Conservation (phyloP, 2,329 filamentous ascomycete species). For the Aspergillus flavus region DNA sequence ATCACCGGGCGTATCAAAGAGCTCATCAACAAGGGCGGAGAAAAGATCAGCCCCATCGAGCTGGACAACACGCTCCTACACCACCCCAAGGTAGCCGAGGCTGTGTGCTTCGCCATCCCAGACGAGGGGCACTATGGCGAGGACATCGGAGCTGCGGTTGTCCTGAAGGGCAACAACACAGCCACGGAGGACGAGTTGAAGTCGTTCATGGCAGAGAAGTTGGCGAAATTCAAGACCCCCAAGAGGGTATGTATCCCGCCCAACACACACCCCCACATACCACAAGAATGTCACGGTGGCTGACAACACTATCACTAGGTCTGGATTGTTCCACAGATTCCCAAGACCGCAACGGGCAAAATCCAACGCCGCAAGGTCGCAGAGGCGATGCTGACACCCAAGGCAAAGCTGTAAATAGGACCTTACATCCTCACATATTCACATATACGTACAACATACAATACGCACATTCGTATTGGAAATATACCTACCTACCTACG, state of each 20-base stretch:
- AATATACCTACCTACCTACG: neutral
- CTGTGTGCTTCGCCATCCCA: constrained; percentile 79
- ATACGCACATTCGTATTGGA: neutral
- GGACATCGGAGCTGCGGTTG: constrained; percentile 76
- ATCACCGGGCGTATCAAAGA: constrained; percentile 95
- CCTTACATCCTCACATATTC: neutral
- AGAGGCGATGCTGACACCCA: constrained; percentile 69
- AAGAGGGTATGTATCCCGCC: constrained; percentile 64
- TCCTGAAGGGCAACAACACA: constrained; percentile 66
- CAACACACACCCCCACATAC: neutral
- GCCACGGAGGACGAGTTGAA: constrained; percentile 64
- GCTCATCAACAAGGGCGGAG: constrained; percentile 84
- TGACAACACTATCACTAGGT: constrained; percentile 51
- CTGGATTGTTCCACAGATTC: constrained; percentile 82
- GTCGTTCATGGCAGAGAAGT: constrained; percentile 67
- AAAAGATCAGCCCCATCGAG: constrained; percentile 88
- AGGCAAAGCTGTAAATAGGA: constrained; percentile 53
- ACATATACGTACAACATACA: constrained; percentile 2
- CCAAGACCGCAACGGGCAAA: constrained; percentile 91
- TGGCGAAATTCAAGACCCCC: constrained; percentile 83
- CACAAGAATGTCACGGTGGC: constrained; percentile 11
- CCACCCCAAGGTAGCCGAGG: constrained; percentile 72
- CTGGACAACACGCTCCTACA: constrained; percentile 79
- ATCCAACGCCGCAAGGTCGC: constrained; percentile 85
- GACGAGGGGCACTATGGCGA: constrained; percentile 78